Percentiles rank a stretch among this genome's conserved stretches.
These are phyloP conservation scores for Cicer cuneatum DNA, from an alignment of 306 rosid genomes.

Conservation along the genomic window DNA sequence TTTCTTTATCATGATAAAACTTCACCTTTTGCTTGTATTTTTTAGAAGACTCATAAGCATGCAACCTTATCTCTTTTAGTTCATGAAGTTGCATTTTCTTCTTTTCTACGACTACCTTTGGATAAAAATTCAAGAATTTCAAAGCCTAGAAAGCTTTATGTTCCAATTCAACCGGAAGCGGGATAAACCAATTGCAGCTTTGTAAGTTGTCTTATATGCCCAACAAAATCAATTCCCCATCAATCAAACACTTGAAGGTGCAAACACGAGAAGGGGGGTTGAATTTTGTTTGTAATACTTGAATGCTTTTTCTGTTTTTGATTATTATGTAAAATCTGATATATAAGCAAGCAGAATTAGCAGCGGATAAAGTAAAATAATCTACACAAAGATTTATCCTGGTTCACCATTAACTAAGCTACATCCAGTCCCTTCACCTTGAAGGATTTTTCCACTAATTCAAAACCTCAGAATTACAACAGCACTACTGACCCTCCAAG, in stretches of 20 bases:
- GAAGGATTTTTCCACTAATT: too few relatives aligned
- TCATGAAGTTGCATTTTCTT: neutral
- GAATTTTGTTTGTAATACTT: too few relatives aligned
- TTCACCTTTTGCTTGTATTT: neutral
- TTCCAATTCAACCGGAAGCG: neutral
- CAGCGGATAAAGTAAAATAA: too few relatives aligned
- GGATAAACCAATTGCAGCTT: neutral
- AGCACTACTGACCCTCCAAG: too few relatives aligned
- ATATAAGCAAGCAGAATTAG: too few relatives aligned
- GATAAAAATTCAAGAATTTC: neutral
- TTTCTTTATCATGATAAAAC: neutral
- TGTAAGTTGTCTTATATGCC: neutral
- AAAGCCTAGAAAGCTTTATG: neutral
- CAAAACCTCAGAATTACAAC: too few relatives aligned
- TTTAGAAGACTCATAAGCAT: neutral
- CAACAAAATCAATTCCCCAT: neutral
- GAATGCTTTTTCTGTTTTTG: too few relatives aligned
- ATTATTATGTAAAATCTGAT: too few relatives aligned
- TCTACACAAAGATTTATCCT: too few relatives aligned
- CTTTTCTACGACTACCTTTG: neutral
- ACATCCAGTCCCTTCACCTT: too few relatives aligned
- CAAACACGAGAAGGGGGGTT: too few relatives aligned
- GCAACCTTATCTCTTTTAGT: neutral
- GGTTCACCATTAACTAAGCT: too few relatives aligned
- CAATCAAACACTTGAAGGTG: neutral